These are phyloP conservation scores for Pulicaria dysenterica DNA, from an alignment of 129 eudicot species.

Conservation along the genomic window DNA sequence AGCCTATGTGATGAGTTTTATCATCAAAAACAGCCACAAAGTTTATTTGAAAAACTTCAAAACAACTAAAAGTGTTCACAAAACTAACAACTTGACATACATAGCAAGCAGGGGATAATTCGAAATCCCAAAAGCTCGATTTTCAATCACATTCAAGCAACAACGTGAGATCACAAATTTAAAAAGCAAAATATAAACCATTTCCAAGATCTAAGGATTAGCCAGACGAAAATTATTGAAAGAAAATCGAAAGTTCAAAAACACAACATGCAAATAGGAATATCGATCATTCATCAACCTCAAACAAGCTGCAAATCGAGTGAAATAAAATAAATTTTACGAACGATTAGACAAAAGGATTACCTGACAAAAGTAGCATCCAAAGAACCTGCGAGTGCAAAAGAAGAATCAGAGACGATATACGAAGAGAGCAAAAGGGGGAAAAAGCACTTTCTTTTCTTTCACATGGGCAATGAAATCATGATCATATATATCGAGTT, in stretches of 20 bases:
- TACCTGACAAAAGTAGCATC: slow-evolving; percentile 28
- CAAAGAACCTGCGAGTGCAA: slow-evolving; percentile 17
- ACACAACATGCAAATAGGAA: slow-evolving; percentile 15
- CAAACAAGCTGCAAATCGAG: slow-evolving; percentile 10
- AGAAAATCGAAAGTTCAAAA: too few relatives aligned
- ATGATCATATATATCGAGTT: not conserved
- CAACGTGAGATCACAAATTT: too few relatives aligned
- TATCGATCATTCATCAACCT: slow-evolving; percentile 17
- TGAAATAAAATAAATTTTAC: not conserved
- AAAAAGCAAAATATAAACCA: not conserved
- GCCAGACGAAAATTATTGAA: not conserved
- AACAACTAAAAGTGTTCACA: not conserved
- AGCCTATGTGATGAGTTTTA: not conserved
- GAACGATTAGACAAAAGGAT: not conserved
- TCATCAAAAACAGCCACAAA: not conserved
- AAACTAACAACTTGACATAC: not conserved
- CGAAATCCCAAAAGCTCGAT: not conserved
- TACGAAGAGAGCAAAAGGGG: slow-evolving; percentile 7
- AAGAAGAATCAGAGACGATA: slow-evolving; percentile 21
- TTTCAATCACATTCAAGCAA: not conserved
- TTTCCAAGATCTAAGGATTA: slow-evolving; percentile 31
- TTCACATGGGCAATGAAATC: slow-evolving; percentile 5
- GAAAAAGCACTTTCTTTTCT: not conserved
- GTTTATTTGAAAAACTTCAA: not conserved
- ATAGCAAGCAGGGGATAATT: slow-evolving; percentile 5